These are phyloP conservation scores for Stephania cephalantha DNA, from an alignment of 164 flowering plant genomes.

Conservation along the genomic window DNA sequence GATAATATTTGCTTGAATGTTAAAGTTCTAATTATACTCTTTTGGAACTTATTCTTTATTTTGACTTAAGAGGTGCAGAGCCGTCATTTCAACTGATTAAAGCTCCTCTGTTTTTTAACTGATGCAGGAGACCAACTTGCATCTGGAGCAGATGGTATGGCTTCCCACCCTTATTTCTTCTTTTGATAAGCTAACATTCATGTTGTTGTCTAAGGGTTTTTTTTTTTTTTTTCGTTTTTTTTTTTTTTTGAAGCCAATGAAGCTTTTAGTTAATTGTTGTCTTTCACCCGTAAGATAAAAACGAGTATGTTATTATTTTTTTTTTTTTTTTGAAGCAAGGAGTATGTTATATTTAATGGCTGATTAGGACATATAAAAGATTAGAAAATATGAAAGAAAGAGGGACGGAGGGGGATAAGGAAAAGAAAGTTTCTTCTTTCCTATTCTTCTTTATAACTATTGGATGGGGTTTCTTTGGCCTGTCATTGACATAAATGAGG, in stretches of 20 bases:
- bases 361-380: too few species aligned
- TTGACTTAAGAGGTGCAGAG: not conserved
- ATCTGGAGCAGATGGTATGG: conserved; percentile 97
- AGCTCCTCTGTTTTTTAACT: not conserved
- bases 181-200: not conserved
- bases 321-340: too few species aligned
- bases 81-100: not conserved
- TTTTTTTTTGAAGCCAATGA: not conserved
- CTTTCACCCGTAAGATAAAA: too few species aligned
- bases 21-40: not conserved
- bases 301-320: too few species aligned
- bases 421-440: too few species aligned
- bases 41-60: not conserved
- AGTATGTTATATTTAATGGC: too few species aligned
- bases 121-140: conserved; percentile 87
- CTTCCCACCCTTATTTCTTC: not conserved
- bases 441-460: not conserved
- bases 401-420: not conserved
- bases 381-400: too few species aligned
- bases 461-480: not conserved
- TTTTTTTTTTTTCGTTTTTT: too few species aligned
- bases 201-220: not conserved
- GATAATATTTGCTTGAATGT: not conserved
- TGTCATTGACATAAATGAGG: not conserved
- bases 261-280: not conserved